These are phyloP conservation scores for Euphorbia lathyris DNA, from an alignment of 345 rosid species.

Conservation along the genomic window DNA sequence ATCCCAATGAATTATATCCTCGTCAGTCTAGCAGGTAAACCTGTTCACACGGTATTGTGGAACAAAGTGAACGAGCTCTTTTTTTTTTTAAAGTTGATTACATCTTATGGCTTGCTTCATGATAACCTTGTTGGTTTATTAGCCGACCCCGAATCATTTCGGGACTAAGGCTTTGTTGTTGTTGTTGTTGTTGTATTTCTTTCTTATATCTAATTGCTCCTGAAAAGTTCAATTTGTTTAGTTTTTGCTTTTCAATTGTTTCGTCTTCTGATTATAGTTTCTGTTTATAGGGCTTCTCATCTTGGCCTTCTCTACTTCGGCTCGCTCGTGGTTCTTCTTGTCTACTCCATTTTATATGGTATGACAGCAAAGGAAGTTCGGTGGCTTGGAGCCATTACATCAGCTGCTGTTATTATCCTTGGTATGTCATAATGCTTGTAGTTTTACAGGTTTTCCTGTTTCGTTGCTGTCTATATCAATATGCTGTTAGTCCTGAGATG, in stretches of 20 bases:
- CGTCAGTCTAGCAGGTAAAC: conserved; percentile 84
- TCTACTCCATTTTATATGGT: conserved; percentile 88
- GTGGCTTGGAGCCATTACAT: conserved; percentile 97
- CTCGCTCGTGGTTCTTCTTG: conserved; percentile 81
- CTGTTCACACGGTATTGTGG: conserved; percentile 1
- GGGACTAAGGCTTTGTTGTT: too few species aligned
- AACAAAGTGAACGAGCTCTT: neutral
- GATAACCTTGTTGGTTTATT: conserved; percentile 12
- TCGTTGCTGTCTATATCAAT: conserved; percentile 9
- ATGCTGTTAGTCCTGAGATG: neutral
- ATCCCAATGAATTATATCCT: conserved; percentile 90
- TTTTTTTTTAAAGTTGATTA: neutral
- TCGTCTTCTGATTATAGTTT: conserved; percentile 18
- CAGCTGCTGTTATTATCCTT: conserved; percentile 90
- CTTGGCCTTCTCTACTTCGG: conserved; percentile 88
- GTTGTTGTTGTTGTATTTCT: too few species aligned
- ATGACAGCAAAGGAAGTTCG: conserved; percentile 88
- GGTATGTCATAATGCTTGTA: conserved; percentile 41
- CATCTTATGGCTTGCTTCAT: conserved; percentile 8
- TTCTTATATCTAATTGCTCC: neutral
- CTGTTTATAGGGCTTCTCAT: conserved; percentile 77
- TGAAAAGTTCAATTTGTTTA: conserved; percentile 2
- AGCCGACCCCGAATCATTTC: too few species aligned
- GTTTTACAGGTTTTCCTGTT: conserved; percentile 17
- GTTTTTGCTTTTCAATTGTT: conserved; percentile 1